These are phyloP conservation scores for Boletus sp. DNA, from an alignment of 768 basidiomycete genomes.

Conservation along the genomic window DNA sequence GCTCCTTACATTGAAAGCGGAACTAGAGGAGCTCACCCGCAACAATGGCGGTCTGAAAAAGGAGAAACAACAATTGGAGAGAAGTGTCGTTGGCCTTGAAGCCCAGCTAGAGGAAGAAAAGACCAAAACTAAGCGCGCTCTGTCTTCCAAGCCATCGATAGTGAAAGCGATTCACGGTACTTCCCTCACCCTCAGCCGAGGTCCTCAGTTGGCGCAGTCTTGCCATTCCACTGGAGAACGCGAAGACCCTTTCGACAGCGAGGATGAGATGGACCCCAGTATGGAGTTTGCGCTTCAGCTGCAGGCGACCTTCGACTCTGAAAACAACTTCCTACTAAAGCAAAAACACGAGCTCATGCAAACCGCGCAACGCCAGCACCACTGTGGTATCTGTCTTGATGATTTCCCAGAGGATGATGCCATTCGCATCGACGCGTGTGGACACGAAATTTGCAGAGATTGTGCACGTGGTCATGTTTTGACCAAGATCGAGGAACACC, in stretches of 20 bases:
- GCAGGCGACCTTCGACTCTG: conserved; percentile 42
- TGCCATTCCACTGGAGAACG: neutral
- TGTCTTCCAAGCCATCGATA: neutral
- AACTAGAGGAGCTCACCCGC: conserved; percentile 38
- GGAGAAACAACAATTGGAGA: conserved; percentile 29
- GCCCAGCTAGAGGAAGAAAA: conserved; percentile 13
- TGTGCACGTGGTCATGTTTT: conserved; percentile 46
- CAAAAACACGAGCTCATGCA: conserved; percentile 34
- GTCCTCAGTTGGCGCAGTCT: neutral
- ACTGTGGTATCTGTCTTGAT: conserved; percentile 60
- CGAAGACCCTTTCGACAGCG: neutral
- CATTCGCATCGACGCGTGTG: conserved; percentile 43
- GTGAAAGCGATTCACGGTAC: neutral
- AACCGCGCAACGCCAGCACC: conserved; percentile 38
- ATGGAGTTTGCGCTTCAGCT: conserved; percentile 28
- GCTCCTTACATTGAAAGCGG: conserved; percentile 42
- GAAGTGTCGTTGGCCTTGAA: conserved; percentile 17
- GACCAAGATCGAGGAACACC: conserved; percentile 50
- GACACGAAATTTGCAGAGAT: conserved; percentile 52
- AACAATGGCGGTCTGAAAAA: conserved; percentile 24
- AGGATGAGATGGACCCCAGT: conserved; percentile 11
- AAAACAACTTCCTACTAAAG: conserved; percentile 34
- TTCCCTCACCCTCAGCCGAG: neutral
- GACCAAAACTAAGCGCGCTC: neutral
- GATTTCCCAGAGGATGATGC: conserved; percentile 41